These are phyloP conservation scores for Galeopsis tetrahit DNA, from an alignment of 257 asterid genomes.

Conservation along the genomic window DNA sequence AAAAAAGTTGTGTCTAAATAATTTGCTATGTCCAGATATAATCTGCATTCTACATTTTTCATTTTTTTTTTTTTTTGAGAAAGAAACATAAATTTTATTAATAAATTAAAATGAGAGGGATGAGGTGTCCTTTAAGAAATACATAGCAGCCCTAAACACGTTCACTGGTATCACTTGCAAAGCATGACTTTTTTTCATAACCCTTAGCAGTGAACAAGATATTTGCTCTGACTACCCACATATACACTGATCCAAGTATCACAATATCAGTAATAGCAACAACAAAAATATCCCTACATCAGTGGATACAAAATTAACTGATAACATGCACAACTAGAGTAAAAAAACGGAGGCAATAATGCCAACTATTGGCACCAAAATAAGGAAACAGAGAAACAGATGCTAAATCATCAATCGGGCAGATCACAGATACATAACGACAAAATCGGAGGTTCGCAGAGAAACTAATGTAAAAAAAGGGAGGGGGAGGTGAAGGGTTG, in stretches of 20 bases:
- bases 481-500: not conserved
- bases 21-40: not conserved
- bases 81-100: no score
- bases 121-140: no score
- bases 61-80: no score
- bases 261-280: no score
- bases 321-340: not conserved
- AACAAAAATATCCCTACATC: not conserved
- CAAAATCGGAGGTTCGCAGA: not conserved
- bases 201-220: not conserved
- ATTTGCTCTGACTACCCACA: not conserved
- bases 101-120: no score
- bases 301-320: no score
- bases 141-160: not conserved
- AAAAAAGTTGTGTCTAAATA: not conserved
- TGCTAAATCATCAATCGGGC: not conserved
- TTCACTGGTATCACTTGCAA: not conserved
- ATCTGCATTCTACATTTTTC: not conserved
- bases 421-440: not conserved
- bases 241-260: not conserved
- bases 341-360: not conserved
- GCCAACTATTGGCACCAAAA: not conserved
- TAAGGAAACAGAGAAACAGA: not conserved
- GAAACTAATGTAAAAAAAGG: not conserved
- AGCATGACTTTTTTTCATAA: not conserved